Evolutionary conservation across 805 yeast species (phyloP).

Genomic region (Starmerella stigmatis): DNA sequence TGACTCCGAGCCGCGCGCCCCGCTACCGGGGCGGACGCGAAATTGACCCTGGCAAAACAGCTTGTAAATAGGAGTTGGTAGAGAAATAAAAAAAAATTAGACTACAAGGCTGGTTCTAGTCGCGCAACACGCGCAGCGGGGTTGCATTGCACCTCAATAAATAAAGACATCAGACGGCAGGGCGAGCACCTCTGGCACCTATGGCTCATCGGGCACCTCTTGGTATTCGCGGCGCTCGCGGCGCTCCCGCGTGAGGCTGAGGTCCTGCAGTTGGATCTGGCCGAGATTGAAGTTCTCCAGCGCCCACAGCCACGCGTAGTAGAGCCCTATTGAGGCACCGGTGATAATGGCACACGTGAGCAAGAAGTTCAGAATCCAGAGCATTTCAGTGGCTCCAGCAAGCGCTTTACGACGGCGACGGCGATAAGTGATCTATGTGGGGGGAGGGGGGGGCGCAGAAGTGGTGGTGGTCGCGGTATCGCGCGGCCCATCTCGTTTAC

Average conservation of each 20-base stretch:
- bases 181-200: background rate
- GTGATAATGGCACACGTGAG: conserved; percentile 10
- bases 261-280: conserved; percentile 23
- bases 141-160: background rate
- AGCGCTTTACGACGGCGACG: background rate
- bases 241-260: conserved; percentile 2
- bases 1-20: background rate
- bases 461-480: no score
- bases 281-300: conserved; percentile 24
- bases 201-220: conserved; percentile 23
- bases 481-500: no score
- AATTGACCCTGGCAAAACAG: no score
- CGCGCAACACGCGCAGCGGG: no score
- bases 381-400: conserved; percentile 1
- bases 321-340: conserved; percentile 15
- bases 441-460: no score
- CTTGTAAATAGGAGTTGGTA: no score
- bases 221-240: conserved; percentile 16
- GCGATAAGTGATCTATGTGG: no score
- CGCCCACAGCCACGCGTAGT: conserved; percentile 22
- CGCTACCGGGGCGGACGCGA: no score
- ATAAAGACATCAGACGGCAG: background rate
- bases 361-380: conserved; percentile 14
- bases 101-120: no score
- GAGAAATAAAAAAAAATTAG: no score